phyloP scores from a whole-genome alignment of 257 asterid genomes.

The Nicotiana paniculata region DNA sequence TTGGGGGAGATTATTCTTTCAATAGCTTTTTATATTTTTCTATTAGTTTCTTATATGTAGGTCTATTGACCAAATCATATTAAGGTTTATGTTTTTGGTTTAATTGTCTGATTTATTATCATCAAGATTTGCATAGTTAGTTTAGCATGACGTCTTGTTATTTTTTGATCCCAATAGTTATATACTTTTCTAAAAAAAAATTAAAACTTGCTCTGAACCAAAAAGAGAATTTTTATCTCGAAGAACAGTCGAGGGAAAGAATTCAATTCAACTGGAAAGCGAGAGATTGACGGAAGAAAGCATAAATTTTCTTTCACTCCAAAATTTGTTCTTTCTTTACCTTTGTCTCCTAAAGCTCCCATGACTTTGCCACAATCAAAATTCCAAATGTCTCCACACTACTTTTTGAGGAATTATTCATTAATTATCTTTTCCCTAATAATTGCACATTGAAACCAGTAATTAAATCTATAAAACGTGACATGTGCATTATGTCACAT shows the following conservation, averaged over 20 bases:
- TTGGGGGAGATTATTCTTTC: no score
- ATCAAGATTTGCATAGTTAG: no score
- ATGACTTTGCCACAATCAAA: neutral
- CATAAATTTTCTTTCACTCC: neutral
- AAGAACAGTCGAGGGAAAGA: neutral
- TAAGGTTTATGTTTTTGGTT: no score
- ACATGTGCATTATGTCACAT: neutral
- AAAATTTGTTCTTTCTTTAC: neutral
- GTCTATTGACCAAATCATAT: no score
- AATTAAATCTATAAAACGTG: neutral
- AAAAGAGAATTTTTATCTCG: neutral
- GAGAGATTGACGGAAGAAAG: neutral
- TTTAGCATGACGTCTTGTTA: no score
- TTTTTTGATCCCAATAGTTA: no score
- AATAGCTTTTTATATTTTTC: no score
- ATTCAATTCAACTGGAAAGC: neutral
- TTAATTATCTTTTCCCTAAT: neutral
- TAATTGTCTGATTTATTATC: no score
- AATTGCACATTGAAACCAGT: neutral
- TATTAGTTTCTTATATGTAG: no score
- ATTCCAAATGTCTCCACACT: neutral
- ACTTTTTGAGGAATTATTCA: neutral
- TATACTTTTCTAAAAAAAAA: no score
- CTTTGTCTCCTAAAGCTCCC: neutral
- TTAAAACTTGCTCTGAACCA: no score